phyloP scores from a whole-genome alignment of 129 eudicot genomes.

The sunflower (Helianthus annuus) region HanXRQr2.0-SUNRISE NC_035438.2:6717913-6718412 shows the following conservation, averaged over 20 bases:
- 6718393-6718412: conserved; percentile 80
- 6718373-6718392: conserved; percentile 53
- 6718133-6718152: not conserved
- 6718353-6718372: conserved; percentile 8
- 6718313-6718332: conserved; percentile 2
- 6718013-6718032: no score
- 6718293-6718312: not conserved
- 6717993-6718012: no score
- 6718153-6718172: conserved; percentile 13
- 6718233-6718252: conserved; percentile 75
- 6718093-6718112: no score
- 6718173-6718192: conserved; percentile 71
- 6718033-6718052: no score
- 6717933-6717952: no score
- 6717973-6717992: no score
- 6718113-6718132: no score
- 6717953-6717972: no score
- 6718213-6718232: conserved; percentile 74
- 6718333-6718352: not conserved
- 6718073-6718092: no score
- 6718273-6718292: conserved; percentile 7
- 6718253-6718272: conserved; percentile 94
- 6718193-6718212: conserved; percentile 67
- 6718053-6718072: no score
- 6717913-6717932: no score